Percentiles rank a stretch among this genome's conserved stretches.
Evolutionary conservation across 768 basidiomycete genomes (phyloP).

Genomic region (Leucogyrophana mollusca): DNA sequence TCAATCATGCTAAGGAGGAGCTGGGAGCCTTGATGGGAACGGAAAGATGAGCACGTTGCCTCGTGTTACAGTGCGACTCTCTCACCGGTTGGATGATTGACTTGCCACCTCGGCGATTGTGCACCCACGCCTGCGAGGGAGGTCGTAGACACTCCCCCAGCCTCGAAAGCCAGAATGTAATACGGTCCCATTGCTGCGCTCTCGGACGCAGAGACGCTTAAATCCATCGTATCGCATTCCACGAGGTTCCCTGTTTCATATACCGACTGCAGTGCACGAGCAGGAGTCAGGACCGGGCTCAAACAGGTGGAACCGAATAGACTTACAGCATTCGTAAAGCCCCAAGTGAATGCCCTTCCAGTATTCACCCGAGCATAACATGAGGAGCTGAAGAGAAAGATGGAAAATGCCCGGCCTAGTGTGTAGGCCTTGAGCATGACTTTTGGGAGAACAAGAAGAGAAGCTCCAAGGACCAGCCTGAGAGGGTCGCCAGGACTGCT

Average conservation of each 20-base stretch:
- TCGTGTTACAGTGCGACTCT: neutral
- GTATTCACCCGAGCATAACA: no score
- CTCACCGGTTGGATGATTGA: constrained; percentile 40
- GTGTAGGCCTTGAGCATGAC: constrained; percentile 12
- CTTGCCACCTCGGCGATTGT: constrained; percentile 34
- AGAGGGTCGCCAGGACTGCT: constrained; percentile 5
- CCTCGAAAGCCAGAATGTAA: constrained; percentile 41
- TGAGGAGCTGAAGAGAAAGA: no score
- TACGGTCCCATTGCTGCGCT: constrained; percentile 32
- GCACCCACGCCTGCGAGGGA: constrained; percentile 33
- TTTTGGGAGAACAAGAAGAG: neutral
- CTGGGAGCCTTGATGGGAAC: constrained; percentile 35
- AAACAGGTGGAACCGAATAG: no score
- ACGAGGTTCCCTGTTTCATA: neutral
- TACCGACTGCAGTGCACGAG: no score
- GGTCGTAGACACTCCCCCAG: constrained; percentile 33
- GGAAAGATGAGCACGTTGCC: neutral
- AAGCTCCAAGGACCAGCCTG: constrained; percentile 15
- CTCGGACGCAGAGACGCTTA: no score
- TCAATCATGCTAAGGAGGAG: constrained; percentile 47
- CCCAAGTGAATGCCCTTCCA: no score
- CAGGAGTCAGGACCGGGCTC: no score
- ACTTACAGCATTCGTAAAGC: no score
- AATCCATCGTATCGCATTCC: constrained; percentile 13
- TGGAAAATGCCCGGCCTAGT: neutral